A percentile compares a stretch with the other conserved stretches of the same genome.
These are phyloP conservation scores for Populus nigra DNA, from an alignment of 345 rosid species.

Conservation along the genomic window DNA sequence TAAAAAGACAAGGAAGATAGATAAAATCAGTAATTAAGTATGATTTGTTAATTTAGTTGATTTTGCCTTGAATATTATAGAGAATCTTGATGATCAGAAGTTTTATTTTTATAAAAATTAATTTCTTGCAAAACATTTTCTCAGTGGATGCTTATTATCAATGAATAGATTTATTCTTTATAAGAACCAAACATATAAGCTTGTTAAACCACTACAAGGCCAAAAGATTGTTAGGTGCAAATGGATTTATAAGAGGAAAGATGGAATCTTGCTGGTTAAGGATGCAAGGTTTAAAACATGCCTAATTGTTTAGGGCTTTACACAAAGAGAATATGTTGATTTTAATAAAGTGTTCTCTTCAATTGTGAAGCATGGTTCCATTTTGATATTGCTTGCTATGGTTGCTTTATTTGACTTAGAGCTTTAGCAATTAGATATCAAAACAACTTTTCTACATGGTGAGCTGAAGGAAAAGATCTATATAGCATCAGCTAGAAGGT, in stretches of 20 bases:
- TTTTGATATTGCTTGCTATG: neutral
- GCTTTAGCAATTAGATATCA: neutral
- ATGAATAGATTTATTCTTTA: neutral
- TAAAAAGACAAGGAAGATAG: no score
- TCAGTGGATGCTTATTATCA: no score
- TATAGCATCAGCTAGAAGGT: neutral
- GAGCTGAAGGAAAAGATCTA: neutral
- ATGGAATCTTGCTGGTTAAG: neutral
- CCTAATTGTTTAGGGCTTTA: neutral
- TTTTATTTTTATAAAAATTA: no score
- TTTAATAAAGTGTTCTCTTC: neutral
- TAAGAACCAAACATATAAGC: neutral
- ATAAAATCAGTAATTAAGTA: no score
- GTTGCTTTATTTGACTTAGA: neutral
- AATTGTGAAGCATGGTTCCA: neutral
- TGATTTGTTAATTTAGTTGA: no score
- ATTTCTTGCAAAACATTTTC: no score
- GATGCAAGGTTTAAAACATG: neutral
- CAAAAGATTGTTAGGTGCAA: neutral
- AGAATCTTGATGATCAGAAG: no score
- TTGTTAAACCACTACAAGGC: neutral
- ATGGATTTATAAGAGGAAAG: neutral
- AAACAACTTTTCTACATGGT: neutral
- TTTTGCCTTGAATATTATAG: no score
- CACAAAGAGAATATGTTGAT: neutral